Evolutionary conservation across 106 monocot genomes (phyloP).

Genomic region (Dendrobium chrysotoxum): DNA sequence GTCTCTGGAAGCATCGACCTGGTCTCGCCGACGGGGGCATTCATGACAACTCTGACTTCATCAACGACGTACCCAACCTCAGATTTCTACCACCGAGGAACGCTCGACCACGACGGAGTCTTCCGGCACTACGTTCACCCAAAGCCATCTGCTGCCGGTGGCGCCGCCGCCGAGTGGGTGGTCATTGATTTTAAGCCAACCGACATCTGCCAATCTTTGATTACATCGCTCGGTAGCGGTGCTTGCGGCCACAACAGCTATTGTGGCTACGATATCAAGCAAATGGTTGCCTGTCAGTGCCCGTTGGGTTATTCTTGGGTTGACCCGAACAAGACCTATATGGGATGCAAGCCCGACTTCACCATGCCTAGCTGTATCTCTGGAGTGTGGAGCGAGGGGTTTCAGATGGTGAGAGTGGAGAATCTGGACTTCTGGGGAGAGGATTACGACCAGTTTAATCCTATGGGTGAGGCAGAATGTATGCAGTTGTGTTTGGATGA

Average conservation of each 20-base stretch:
- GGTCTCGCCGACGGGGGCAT: background rate
- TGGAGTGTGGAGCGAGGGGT: too few relatives aligned
- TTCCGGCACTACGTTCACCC: constrained; percentile 6
- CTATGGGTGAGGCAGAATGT: too few relatives aligned
- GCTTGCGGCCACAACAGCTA: too few relatives aligned
- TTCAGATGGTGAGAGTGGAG: too few relatives aligned
- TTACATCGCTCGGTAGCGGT: background rate
- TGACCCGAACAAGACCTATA: too few relatives aligned
- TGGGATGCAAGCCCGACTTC: too few relatives aligned
- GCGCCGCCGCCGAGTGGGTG: background rate
- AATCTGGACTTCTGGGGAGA: too few relatives aligned
- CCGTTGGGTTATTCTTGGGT: too few relatives aligned
- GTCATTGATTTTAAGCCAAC: background rate
- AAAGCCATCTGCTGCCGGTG: background rate
- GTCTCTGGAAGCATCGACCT: background rate
- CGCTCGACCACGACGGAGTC: constrained; percentile 9
- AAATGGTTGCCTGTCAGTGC: too few relatives aligned
- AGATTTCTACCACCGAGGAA: background rate
- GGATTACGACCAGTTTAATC: too few relatives aligned
- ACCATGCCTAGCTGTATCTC: background rate
- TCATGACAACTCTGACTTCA: background rate
- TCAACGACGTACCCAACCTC: background rate
- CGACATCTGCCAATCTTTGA: background rate
- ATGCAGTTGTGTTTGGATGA: too few relatives aligned
- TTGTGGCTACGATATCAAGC: too few relatives aligned